Percentiles rank a stretch among this genome's conserved stretches.
These are phyloP conservation scores for Friedmanniomyces endolithicus DNA, from an alignment of 495 filamentous ascomycete genomes.

Conservation along the genomic window DNA sequence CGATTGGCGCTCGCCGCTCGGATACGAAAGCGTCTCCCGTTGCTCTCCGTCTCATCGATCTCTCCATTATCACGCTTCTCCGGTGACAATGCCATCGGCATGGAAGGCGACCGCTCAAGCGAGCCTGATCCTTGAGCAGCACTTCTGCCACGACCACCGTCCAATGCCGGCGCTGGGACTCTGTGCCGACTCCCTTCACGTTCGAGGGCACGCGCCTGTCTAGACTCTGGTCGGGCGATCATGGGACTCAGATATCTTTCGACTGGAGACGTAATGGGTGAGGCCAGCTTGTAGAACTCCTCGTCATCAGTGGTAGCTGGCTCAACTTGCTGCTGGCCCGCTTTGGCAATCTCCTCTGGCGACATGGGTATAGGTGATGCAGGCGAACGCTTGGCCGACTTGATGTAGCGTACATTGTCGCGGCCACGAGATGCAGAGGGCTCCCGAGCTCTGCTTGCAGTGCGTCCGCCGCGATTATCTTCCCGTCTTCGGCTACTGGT, in stretches of 20 bases:
- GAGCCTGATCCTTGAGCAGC: slow-evolving; percentile 40
- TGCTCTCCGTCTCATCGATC: slow-evolving; percentile 12
- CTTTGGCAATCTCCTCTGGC: slow-evolving; percentile 48
- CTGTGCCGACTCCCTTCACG: neutral
- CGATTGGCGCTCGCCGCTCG: slow-evolving; percentile 51
- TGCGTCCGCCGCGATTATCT: slow-evolving; percentile 31
- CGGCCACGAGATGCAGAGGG: slow-evolving; percentile 57
- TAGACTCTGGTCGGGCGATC: slow-evolving; percentile 13
- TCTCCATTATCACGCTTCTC: slow-evolving; percentile 25
- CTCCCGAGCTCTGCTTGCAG: slow-evolving; percentile 43
- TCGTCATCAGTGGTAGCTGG: slow-evolving; percentile 35
- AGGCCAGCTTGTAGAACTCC: slow-evolving; percentile 32
- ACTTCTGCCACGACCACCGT: slow-evolving; percentile 40
- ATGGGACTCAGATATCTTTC: slow-evolving; percentile 14
- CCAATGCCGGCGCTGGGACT: slow-evolving; percentile 13
- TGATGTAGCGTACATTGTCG: slow-evolving; percentile 53
- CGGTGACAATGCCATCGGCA: slow-evolving; percentile 57
- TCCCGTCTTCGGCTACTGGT: slow-evolving; percentile 31
- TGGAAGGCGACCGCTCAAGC: slow-evolving; percentile 61
- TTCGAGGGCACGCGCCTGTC: neutral
- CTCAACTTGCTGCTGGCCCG: slow-evolving; percentile 20
- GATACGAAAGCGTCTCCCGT: slow-evolving; percentile 21
- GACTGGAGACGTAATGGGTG: slow-evolving; percentile 33
- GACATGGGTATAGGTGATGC: slow-evolving; percentile 89
- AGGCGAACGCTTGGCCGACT: slow-evolving; percentile 73